Evolutionary conservation across 2,329 filamentous ascomycete species (phyloP), one percentile per base, ranked within the genome.

Genomic region (Penicillium fuscoglaucum): DNA sequence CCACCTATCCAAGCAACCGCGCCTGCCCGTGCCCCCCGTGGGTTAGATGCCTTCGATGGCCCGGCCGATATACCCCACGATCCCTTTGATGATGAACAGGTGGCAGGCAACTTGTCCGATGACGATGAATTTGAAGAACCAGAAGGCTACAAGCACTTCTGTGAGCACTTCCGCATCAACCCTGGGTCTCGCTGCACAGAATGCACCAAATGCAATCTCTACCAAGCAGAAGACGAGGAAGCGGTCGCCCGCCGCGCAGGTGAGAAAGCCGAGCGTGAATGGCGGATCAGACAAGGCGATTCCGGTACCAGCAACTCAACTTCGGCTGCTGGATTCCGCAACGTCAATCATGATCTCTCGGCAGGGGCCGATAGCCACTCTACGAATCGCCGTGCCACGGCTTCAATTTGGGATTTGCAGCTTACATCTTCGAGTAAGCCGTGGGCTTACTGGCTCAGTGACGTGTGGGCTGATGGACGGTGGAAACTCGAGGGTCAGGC

Each of bases 81-180:
- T 10, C 57, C 50, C 35, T 44, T 61, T 28, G 40, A 61, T 1
- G 60, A 60, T 8, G 43, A 60, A 5, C 46, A 49, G 49, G 31
- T 17, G 3, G 58, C 53, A 5, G 54, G 41, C 3, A 49, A 58
- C 13, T 44, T 51, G 13, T 55, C 44, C 12, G 61, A 64, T 0
- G 66, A 70, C 1, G 64, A 67, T 8, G 68, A 70, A 21, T 67
- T 68, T 2, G 72, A 71, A 48, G 79, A 84, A 50, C 77, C 78
- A 3, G 88, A 93, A 72, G 93, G 93, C 0, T 98, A 99, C 74
- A 83, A 87, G 40, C 95, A 99, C 75, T 99, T 97, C 71, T 99
- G 95, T 73, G 90, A 96, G 72, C 95, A 98, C 76, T 98, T 98
- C 74, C 84, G 95, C 9, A 88, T 90, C 10, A 84, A 90, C 61